A percentile compares a stretch with the other conserved stretches of the same genome.
Evolutionary conservation across 257 asterid species (phyloP).

Genomic region (Nicotiana paniculata): DNA sequence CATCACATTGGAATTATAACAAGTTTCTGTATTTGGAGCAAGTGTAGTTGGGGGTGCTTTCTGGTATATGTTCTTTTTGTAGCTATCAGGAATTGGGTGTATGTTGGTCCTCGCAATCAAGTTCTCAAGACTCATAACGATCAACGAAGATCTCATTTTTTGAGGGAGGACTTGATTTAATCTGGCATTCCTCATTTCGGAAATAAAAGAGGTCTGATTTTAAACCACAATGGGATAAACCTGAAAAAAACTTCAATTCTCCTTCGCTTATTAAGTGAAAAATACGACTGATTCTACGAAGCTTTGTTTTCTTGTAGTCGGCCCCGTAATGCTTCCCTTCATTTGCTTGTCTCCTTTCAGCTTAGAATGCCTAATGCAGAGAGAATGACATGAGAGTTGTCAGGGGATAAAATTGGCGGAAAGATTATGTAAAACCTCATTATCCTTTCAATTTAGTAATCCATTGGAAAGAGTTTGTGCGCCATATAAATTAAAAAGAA

Average conservation of each 20-base stretch:
- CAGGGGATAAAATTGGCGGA: background rate
- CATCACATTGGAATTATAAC: background rate
- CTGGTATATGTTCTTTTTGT: slow-evolving; percentile 1
- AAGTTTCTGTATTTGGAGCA: background rate
- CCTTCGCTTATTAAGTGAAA: background rate
- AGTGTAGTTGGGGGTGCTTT: background rate
- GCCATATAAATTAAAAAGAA: background rate
- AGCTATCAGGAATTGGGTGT: background rate
- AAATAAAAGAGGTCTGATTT: background rate
- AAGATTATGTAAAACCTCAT: background rate
- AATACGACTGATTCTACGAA: background rate
- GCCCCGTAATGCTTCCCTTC: background rate
- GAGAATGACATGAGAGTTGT: background rate
- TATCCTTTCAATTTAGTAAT: background rate
- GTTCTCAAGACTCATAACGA: background rate
- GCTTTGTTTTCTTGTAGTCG: background rate
- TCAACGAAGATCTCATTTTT: background rate
- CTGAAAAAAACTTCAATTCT: background rate
- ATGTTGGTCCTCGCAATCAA: background rate
- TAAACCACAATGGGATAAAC: background rate
- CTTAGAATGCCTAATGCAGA: background rate
- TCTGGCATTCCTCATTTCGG: background rate
- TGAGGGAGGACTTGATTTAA: background rate
- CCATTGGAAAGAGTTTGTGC: background rate
- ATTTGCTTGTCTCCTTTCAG: background rate